Base-by-base conservation (phyloP, 2,329 filamentous ascomycete species). In the Macrophomina tecta region DNA sequence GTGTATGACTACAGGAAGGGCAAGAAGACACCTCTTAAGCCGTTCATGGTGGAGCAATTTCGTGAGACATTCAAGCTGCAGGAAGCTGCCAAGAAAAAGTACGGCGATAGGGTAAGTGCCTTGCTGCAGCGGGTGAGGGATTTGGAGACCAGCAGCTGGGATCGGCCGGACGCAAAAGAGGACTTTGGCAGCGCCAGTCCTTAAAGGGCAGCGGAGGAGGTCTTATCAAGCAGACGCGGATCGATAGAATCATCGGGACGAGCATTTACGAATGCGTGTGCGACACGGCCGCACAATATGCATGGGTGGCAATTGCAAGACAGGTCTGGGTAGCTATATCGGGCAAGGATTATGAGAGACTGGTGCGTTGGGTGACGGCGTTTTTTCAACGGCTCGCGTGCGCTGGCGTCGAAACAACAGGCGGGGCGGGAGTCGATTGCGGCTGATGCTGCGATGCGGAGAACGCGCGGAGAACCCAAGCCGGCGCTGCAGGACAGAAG, bases 61-160 rank as follows among this genome's bases (percentile, higher is more conserved):
- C 78, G 80, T 64, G 78, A 84, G 56, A 87, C 86, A 14, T 91
- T 86, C 81, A 77, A 81, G 51, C 75, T 86, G 70, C 90, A 94
- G 75, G 85, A 90, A 74, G 80, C 84, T 61, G 86, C 86, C 30
- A 86, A 84, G 74, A 71, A 71, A 58, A 79, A 78, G 68, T 87
- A 88, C 69, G 82, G 84, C 46, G 74, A 75, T 51, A 83, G 83
- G 67, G 87, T 91, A 40, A 77, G 78, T 70, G 81, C 82, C 14
- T 79, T 95, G 64, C 82, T 90, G 55, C 75, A 78, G n/a, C 78
- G 80, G 48, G 86, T 94, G 2, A 82, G 85, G 72, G 71, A 71
- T 45, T 77, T 97, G 53, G 94, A 97, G 81, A 82, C 82, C 72
- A 82, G 84, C 67, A 93, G 90, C 38, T 97, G 93, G 92, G 86